Conservation (phyloP, 768 basidiomycete species). For the Coprinopsis marcescibilis region DNA sequence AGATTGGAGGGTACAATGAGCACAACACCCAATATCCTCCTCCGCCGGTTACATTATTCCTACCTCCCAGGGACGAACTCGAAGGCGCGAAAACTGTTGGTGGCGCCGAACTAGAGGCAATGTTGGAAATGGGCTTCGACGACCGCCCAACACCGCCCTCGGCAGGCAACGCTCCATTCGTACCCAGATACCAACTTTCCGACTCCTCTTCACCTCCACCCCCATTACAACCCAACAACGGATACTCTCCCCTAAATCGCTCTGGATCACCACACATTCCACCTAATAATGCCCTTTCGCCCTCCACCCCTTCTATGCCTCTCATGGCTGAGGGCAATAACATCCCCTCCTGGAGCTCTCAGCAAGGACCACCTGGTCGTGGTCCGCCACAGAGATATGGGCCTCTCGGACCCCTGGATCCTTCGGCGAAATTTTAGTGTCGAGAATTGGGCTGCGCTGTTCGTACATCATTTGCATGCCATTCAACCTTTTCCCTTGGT, state of each 20-base stretch:
- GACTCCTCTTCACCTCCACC: slow-evolving; percentile 43
- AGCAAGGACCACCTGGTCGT: slow-evolving; percentile 12
- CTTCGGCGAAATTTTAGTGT: slow-evolving; percentile 44
- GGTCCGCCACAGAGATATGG: slow-evolving; percentile 40
- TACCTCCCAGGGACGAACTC: slow-evolving; percentile 32
- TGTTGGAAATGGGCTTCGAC: slow-evolving; percentile 89
- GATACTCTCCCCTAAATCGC: slow-evolving; percentile 51
- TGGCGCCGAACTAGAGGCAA: slow-evolving; percentile 79
- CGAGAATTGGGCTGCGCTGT: slow-evolving; percentile 14
- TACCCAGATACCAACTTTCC: slow-evolving; percentile 57
- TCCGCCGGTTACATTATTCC: slow-evolving; percentile 69
- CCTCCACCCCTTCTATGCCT: slow-evolving; percentile 32
- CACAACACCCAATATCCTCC: slow-evolving; percentile 71
- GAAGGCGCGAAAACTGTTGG: slow-evolving; percentile 48
- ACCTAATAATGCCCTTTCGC: slow-evolving; percentile 31
- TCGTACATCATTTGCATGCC: slow-evolving; percentile 11
- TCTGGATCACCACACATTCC: slow-evolving; percentile 39
- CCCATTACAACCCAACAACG: slow-evolving; percentile 38
- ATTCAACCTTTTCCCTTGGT: slow-evolving; percentile 32
- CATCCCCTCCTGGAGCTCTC: background rate
- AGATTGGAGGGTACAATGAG: slow-evolving; percentile 96
- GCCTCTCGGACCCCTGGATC: slow-evolving; percentile 57
- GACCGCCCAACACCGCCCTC: slow-evolving; percentile 53
- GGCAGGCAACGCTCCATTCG: slow-evolving; percentile 37
- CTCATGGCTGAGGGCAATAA: slow-evolving; percentile 11